Conservation (phyloP, 768 basidiomycete genomes). For the Boletus sp. region DNA sequence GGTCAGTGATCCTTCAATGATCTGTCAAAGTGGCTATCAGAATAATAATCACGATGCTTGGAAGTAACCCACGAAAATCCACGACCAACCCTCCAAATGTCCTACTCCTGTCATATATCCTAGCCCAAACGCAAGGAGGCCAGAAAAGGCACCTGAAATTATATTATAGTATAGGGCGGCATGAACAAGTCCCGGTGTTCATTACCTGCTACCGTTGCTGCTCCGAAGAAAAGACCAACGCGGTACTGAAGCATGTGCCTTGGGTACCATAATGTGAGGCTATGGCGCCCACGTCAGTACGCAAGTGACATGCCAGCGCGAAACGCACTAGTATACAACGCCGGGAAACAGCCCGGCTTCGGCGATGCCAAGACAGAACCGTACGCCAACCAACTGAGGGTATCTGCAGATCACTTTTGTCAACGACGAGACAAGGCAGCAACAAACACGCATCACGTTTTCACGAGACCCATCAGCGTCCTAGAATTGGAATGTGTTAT, state of each 20-base stretch:
- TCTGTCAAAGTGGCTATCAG: neutral
- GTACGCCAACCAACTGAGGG: conserved; percentile 56
- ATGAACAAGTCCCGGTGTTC: neutral
- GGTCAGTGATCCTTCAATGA: conserved; percentile 50
- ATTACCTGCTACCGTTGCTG: conserved; percentile 56
- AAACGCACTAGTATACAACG: conserved; percentile 65
- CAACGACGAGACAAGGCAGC: neutral
- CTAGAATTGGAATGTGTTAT: conserved; percentile 28
- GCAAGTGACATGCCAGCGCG: too few species aligned
- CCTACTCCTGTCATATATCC: conserved; percentile 48
- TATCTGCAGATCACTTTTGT: conserved; percentile 40
- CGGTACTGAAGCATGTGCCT: conserved; percentile 58
- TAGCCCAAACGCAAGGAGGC: conserved; percentile 55
- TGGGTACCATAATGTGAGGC: conserved; percentile 69
- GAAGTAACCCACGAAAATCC: conserved; percentile 55
- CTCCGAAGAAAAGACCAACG: conserved; percentile 62
- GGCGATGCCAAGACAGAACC: conserved; percentile 59
- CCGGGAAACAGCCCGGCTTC: conserved; percentile 76
- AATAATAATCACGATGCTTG: neutral
- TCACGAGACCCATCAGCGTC: conserved; percentile 66
- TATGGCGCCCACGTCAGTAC: conserved; percentile 17
- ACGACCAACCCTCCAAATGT: conserved; percentile 58
- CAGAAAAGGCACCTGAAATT: conserved; percentile 51
- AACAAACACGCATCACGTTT: conserved; percentile 40
- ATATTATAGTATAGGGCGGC: neutral